Percentiles rank a stretch among this genome's conserved stretches.
phyloP scores from a whole-genome alignment of 495 filamentous ascomycete genomes.

The Clavariopsis aquatica region DNA sequence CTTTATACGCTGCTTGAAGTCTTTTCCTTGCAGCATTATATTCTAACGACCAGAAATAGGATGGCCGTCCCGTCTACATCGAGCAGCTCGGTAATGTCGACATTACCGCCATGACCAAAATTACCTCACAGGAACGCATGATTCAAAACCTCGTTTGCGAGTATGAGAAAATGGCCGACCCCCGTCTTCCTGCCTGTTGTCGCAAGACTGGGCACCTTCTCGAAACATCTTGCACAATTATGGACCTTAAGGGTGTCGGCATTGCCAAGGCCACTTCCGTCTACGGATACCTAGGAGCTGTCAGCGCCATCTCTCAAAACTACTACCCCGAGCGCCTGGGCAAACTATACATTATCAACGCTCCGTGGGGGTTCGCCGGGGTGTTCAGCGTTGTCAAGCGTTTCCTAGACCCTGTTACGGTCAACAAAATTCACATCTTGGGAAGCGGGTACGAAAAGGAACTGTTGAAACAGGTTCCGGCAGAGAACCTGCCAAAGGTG shows the following conservation, averaged over 20 bases:
- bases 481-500: slow-evolving; percentile 83
- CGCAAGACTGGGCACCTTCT: slow-evolving; percentile 86
- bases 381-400: slow-evolving; percentile 84
- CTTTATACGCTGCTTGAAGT: neutral
- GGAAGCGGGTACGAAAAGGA: slow-evolving; percentile 79
- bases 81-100: slow-evolving; percentile 95
- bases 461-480: slow-evolving; percentile 78
- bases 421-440: slow-evolving; percentile 91
- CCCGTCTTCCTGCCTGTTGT: slow-evolving; percentile 90
- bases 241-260: slow-evolving; percentile 94
- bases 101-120: slow-evolving; percentile 83
- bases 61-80: slow-evolving; percentile 95
- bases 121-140: slow-evolving; percentile 92
- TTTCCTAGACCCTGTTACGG: slow-evolving; percentile 95
- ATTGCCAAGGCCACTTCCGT: slow-evolving; percentile 76
- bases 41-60: slow-evolving; percentile 53
- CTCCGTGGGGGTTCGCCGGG: slow-evolving; percentile 86
- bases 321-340: slow-evolving; percentile 96
- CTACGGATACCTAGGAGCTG: slow-evolving; percentile 67
- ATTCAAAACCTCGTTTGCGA: slow-evolving; percentile 91
- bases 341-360: slow-evolving; percentile 94
- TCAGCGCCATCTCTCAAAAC: slow-evolving; percentile 76
- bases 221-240: slow-evolving; percentile 96
- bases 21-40: neutral
- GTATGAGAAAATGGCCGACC: slow-evolving; percentile 93